phyloP scores from a whole-genome alignment of 331 rosid genomes.

The Acacia pycnantha region DNA sequence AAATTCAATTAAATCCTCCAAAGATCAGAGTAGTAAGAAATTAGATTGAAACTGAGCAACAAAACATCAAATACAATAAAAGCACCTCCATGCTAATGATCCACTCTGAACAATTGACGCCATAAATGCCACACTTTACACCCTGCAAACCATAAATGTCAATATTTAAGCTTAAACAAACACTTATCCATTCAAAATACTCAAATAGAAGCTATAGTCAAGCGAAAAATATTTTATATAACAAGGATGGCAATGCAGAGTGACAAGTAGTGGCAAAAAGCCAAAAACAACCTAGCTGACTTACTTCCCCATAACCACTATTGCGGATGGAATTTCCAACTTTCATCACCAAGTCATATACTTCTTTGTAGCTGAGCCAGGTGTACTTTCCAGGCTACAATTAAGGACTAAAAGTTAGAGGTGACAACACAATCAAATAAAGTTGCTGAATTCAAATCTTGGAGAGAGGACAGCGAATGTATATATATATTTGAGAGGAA shows the following conservation, averaged over 20 bases:
- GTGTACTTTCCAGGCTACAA: conserved; percentile 75
- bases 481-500: not conserved
- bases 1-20: conserved; percentile 14
- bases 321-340: conserved; percentile 80
- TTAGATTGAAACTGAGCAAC: not conserved
- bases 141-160: conserved; percentile 58
- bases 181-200: not conserved
- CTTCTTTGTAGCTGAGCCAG: conserved; percentile 80
- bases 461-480: not conserved
- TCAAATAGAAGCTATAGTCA: not conserved
- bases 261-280: conserved; percentile 14
- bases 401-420: conserved; percentile 17
- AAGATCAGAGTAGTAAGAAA: conserved; percentile 5
- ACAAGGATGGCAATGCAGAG: not conserved
- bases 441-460: not conserved
- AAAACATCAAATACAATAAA: conserved; percentile 28
- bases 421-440: not conserved
- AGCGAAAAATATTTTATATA: not conserved
- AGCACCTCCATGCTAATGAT: conserved; percentile 95
- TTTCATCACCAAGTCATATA: conserved; percentile 68
- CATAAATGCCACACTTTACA: conserved; percentile 88
- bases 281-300: conserved; percentile 15
- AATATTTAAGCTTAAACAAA: conserved; percentile 12
- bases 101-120: conserved; percentile 82
- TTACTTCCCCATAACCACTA: conserved; percentile 70